Base-by-base conservation (phyloP, 352 stramenopile genomes). In the Globisporangium emineosum region DNA sequence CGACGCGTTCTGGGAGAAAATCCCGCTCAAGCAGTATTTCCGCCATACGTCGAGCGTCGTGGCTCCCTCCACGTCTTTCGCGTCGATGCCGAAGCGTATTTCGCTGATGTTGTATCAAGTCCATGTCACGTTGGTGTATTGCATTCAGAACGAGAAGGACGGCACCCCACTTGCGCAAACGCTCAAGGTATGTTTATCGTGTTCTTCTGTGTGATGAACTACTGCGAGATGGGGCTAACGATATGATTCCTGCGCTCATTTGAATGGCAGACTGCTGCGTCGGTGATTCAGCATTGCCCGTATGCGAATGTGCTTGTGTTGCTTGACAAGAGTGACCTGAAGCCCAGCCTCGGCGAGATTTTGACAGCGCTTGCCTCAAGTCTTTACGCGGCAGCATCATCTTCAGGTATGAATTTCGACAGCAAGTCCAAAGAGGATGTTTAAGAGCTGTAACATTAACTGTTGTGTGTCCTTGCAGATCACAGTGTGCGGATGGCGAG, bases 81-180 rank as follows among this genome's bases (percentile, higher is more conserved):
- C 87, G n/a, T 93, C 82, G 8, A 91, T 91, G 79, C 84, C 85
- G 15, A 91, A 91, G 55, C 79, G 85, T 0, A 86, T 93, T 19
- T 91, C 86, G 43, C 63, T 90, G 35, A 94, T 96, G 87, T 43
- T 94, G 21, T 91, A 91, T 56, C 87, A 94, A 70, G 79, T 92
- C 6, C 85, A 94, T 62, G 71, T 93, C 29, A 89, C 86, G 3
- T 66, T 96, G 35, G 83, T 93, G 60, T 91, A 91, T 43, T 88
- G 78, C 50, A 87, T 96, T 25, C 85, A 92, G 62, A 81, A 90
- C 61, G 85, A 96, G 57, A 88, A 83, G 43, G 83, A 91, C 19
- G 62, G 73, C 0, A 65, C 69, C 5, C 73, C 84, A 3, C 68
- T 94, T 9, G 70, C 79, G 3, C 87, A 94, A 54, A 85, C 78